Evolutionary conservation across 2,329 filamentous ascomycete genomes (phyloP), one percentile per base, ranked within the genome.

Genomic region (Ploettnerulaceae sp.): DNA sequence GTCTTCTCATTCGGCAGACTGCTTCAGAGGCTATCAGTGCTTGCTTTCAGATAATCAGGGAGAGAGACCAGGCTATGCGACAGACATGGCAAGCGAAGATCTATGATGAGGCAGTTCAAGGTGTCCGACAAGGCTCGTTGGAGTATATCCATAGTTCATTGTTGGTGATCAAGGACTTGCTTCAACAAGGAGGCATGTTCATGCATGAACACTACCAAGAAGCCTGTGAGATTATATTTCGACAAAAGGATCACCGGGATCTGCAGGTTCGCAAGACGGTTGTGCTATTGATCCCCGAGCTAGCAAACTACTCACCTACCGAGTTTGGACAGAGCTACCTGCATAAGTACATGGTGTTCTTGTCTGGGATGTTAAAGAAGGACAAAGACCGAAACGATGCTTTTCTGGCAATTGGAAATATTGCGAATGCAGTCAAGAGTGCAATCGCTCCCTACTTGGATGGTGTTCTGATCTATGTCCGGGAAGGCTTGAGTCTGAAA

Each of bases 171-270:
- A 94, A 91, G 65, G 91, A 97, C 68, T 77, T 98, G 37, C 79
- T 98, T 14, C 81, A 93, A 53, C 91, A 95, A 64, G 93, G 93
- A 43, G 90, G 89, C 58, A 98, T 98, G 91, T 98, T 95, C 67
- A 97, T 98, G 93, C 89, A 95, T 61, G 87, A 90, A 29, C 82
- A 90, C 63, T 98, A 97, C 66, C 81, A 84, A 48, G 88, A 95
- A 58, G 84, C 89, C 8, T 97, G 91, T 64, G 93, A 98, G 53
- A 90, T 93, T 53, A 87, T 96, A 26, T 82, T 91, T 55, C 85
- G 86, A 52, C 87, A 95, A 66, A 95, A 95, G 66, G 93, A 98
- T 58, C 89, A 97, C 59, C 81, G 88, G 44, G 94, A 98, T 58
- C 72, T 81, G 3, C 85, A 89, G 26, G 93, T 97, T 57, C 79